A percentile compares a stretch with the other conserved stretches of the same genome.
Conservation (phyloP, 1,139 yeast species). For the Hansenula lynferdii region DNA sequence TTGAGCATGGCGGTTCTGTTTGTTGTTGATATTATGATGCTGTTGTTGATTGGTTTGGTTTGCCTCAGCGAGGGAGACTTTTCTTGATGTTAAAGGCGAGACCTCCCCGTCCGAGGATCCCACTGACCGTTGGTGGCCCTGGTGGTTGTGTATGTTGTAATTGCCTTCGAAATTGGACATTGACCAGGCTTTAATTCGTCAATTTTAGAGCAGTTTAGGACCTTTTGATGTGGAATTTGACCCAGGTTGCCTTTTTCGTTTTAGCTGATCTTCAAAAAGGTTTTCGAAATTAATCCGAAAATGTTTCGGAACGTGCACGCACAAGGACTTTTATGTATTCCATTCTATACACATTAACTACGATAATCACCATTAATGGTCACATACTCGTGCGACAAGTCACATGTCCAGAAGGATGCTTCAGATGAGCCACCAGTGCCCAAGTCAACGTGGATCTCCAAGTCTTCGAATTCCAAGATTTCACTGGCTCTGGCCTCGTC, state of each 20-base stretch:
- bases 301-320: not conserved
- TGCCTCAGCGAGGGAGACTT: conserved; percentile 20
- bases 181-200: no score
- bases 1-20: no score
- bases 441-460: conserved; percentile 66
- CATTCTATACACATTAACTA: conserved; percentile 23
- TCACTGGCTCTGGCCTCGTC: conserved; percentile 87
- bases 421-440: conserved; percentile 75
- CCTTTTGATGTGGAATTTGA: no score
- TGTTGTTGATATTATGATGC: conserved; percentile 1
- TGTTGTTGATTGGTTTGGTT: conserved; percentile 1
- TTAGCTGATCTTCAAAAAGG: not conserved
- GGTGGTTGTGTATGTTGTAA: not conserved
- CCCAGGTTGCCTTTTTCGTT: no score
- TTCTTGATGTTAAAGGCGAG: conserved; percentile 22
- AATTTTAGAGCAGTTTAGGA: no score
- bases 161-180: conserved; percentile 15
- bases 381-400: conserved; percentile 87
- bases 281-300: not conserved
- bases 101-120: conserved; percentile 20
- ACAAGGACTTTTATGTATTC: not conserved
- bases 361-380: conserved; percentile 93
- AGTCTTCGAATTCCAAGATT: conserved; percentile 69
- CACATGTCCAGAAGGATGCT: conserved; percentile 94
- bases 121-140: conserved; percentile 4